A percentile compares a stretch with the other conserved stretches of the same genome.
phyloP scores from a whole-genome alignment of 78 protist species.

The Tieghemostelium lacteum region DNA sequence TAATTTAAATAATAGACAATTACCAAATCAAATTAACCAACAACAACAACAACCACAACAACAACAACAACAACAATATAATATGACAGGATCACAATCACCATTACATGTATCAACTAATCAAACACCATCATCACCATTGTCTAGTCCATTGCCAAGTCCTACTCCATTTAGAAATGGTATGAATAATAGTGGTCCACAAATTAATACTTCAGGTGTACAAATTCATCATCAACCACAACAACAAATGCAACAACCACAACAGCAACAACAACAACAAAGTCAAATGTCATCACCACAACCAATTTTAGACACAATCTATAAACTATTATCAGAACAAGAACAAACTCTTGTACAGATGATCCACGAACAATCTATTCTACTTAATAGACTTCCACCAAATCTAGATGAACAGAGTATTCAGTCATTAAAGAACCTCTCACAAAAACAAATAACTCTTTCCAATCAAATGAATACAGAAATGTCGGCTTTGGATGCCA shows the following conservation, averaged over 20 bases:
- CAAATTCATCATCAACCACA: conserved; percentile 17
- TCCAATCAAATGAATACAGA: conserved; percentile 75
- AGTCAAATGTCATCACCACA: conserved; percentile 66
- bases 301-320: conserved; percentile 75
- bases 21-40: background rate
- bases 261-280: conserved; percentile 31
- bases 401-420: conserved; percentile 42
- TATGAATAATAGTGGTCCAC: background rate
- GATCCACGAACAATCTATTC: conserved; percentile 74
- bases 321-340: conserved; percentile 69
- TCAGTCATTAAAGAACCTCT: conserved; percentile 1
- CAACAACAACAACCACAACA: conserved; percentile 17
- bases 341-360: conserved; percentile 52
- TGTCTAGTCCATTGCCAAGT: conserved; percentile 43
- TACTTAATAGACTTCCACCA: conserved; percentile 67
- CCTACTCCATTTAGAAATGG: conserved; percentile 40
- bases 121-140: conserved; percentile 35
- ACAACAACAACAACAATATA: conserved; percentile 10
- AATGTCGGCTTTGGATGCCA: conserved; percentile 77
- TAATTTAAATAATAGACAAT: background rate
- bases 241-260: background rate
- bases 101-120: conserved; percentile 17
- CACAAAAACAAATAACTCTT: conserved; percentile 64
- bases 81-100: conserved; percentile 23
- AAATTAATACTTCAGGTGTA: background rate